Conservation (phyloP, 2,329 filamentous ascomycete species). For the Tolypocladium tundrense region DNA sequence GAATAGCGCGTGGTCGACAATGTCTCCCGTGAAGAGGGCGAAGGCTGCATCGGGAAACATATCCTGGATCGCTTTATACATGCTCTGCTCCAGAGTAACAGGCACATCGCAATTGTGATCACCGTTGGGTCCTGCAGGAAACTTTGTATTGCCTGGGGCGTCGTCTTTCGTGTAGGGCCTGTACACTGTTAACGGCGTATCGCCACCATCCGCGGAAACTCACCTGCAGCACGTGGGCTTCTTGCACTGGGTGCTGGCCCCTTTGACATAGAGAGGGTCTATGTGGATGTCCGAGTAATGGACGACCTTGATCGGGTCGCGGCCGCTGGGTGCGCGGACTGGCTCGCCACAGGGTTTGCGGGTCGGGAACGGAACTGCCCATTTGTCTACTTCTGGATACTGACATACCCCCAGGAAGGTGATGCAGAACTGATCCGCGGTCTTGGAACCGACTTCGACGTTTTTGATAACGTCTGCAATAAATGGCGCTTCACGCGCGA, state of each 20-base stretch:
- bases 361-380: slow-evolving; percentile 32
- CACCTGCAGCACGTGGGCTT: slow-evolving; percentile 50
- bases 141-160: slow-evolving; percentile 33
- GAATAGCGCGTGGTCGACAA: slow-evolving; percentile 43
- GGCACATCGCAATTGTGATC: slow-evolving; percentile 45
- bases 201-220: slow-evolving; percentile 1
- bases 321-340: slow-evolving; percentile 27
- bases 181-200: not conserved
- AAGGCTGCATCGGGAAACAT: slow-evolving; percentile 38
- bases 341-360: slow-evolving; percentile 26
- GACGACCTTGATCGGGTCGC: slow-evolving; percentile 40
- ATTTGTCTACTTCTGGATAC: slow-evolving; percentile 28
- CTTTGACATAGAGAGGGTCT: slow-evolving; percentile 42
- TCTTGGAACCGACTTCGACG: slow-evolving; percentile 36
- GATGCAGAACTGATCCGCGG: slow-evolving; percentile 40
- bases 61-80: slow-evolving; percentile 39
- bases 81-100: slow-evolving; percentile 38
- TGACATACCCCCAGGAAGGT: slow-evolving; percentile 41
- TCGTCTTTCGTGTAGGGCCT: slow-evolving; percentile 36
- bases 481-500: slow-evolving; percentile 41
- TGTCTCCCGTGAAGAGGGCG: slow-evolving; percentile 49
- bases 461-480: slow-evolving; percentile 37
- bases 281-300: slow-evolving; percentile 53
- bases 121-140: slow-evolving; percentile 41
- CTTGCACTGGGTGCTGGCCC: slow-evolving; percentile 42